These are phyloP conservation scores for Aspergillus pseudoglaucus DNA, from an alignment of 2,329 filamentous ascomycete genomes.

Conservation along the genomic window DNA sequence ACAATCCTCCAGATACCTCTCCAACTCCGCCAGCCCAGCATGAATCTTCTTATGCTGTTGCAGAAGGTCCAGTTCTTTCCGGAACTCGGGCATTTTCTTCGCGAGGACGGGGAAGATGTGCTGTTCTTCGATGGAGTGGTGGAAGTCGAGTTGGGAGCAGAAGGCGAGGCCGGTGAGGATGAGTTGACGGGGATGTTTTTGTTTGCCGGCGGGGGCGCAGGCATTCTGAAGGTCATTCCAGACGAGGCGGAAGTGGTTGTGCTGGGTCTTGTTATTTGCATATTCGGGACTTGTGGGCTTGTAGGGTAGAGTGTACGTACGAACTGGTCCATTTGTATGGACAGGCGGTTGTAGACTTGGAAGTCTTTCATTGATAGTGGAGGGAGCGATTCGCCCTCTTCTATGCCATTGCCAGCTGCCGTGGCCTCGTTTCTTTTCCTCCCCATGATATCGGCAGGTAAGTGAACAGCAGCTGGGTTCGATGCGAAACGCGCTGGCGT, in stretches of 20 bases:
- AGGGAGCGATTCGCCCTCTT: constrained; percentile 40
- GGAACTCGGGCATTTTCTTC: constrained; percentile 71
- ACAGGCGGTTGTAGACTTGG: constrained; percentile 62
- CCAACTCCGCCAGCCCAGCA: constrained; percentile 61
- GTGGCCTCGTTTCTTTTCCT: not conserved
- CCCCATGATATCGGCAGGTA: not conserved
- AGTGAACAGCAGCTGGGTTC: not conserved
- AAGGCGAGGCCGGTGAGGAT: constrained; percentile 64
- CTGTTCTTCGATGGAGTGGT: constrained; percentile 77
- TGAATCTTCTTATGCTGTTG: constrained; percentile 76
- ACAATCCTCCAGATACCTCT: constrained; percentile 60
- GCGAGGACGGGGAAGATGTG: constrained; percentile 76
- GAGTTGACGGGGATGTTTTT: constrained; percentile 62
- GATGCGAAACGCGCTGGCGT: not conserved
- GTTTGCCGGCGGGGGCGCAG: constrained; percentile 47
- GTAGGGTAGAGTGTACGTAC: constrained; percentile 38
- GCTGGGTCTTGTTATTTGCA: constrained; percentile 41
- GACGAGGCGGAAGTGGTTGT: constrained; percentile 66
- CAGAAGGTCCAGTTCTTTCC: constrained; percentile 58
- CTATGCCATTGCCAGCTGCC: not conserved
- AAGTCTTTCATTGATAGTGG: constrained; percentile 63
- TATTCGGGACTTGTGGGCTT: too few species aligned
- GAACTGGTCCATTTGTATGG: constrained; percentile 68
- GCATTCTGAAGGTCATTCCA: constrained; percentile 68
- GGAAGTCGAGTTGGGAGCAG: constrained; percentile 60